Percentiles rank a stretch among this genome's conserved stretches.
Conservation (phyloP, 2,329 filamentous ascomycete genomes). For the Colletotrichum abscissum region DNA sequence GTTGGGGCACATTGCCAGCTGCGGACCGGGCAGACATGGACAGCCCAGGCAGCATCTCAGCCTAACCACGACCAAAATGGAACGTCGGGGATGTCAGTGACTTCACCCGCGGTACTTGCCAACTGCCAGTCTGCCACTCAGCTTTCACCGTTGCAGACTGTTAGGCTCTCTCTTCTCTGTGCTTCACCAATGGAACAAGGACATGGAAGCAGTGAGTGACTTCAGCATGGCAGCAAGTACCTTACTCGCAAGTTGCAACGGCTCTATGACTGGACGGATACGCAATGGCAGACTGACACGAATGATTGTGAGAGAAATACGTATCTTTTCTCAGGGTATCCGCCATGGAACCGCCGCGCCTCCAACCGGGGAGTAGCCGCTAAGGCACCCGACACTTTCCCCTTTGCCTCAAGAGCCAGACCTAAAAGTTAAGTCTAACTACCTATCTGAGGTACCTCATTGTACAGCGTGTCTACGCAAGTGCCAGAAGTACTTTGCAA, state of each 20-base stretch:
- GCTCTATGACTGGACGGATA: background rate
- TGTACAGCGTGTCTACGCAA: background rate
- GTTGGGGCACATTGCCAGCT: background rate
- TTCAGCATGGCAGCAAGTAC: too few relatives aligned
- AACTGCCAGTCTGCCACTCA: background rate
- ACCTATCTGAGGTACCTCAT: background rate
- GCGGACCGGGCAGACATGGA: constrained; percentile 9
- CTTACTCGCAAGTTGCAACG: background rate
- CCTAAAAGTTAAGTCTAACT: background rate
- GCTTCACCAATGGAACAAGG: background rate
- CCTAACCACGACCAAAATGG: constrained; percentile 28
- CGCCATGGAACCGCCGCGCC: background rate
- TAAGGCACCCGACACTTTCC: constrained; percentile 11
- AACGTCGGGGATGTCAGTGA: constrained; percentile 12
- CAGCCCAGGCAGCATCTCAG: constrained; percentile 35
- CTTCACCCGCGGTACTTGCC: constrained; percentile 15
- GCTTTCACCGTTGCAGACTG: background rate
- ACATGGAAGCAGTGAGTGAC: background rate
- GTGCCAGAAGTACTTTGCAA: background rate
- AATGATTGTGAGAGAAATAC: background rate
- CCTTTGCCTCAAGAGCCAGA: constrained; percentile 1
- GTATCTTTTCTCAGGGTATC: constrained; percentile 1
- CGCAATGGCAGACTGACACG: background rate
- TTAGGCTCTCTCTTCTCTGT: background rate
- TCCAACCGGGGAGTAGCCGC: constrained; percentile 20